A percentile compares a stretch with the other conserved stretches of the same genome.
Conservation (phyloP, 257 asterid species). For the Echites panduratus region DNA sequence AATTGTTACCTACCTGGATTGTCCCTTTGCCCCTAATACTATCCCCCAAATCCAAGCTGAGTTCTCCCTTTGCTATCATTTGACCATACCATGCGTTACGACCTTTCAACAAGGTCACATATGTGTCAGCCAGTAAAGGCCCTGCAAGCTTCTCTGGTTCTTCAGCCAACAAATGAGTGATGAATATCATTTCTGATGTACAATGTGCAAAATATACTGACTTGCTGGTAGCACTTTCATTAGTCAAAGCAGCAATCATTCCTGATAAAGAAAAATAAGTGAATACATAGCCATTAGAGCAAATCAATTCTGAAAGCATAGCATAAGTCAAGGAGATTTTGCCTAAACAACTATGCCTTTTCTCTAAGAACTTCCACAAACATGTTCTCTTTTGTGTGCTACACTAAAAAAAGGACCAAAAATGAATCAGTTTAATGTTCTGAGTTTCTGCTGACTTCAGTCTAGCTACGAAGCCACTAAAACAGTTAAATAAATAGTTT, state of each 20-base stretch:
- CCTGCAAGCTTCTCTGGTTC: slow-evolving; percentile 95
- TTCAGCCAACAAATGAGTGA: slow-evolving; percentile 72
- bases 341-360: neutral
- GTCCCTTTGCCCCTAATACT: slow-evolving; percentile 94
- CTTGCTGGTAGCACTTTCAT: slow-evolving; percentile 89
- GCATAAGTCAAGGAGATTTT: neutral
- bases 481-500: neutral
- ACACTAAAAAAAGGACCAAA: neutral
- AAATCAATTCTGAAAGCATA: neutral
- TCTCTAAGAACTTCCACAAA: too few relatives aligned
- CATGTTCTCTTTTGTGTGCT: too few relatives aligned
- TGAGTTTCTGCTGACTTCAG: neutral
- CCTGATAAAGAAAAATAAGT: slow-evolving; percentile 29
- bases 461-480: neutral
- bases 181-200: slow-evolving; percentile 88
- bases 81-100: slow-evolving; percentile 94
- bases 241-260: slow-evolving; percentile 87
- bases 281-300: neutral
- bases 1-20: slow-evolving; percentile 75
- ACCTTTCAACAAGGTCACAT: slow-evolving; percentile 79
- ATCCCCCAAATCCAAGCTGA: slow-evolving; percentile 79
- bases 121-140: slow-evolving; percentile 85
- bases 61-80: slow-evolving; percentile 78
- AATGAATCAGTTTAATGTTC: neutral
- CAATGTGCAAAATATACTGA: slow-evolving; percentile 93